Percentiles rank a stretch among this genome's conserved stretches.
Evolutionary conservation across 352 stramenopile species (phyloP).

Genomic region (Globisporangium apiculatum): DNA sequence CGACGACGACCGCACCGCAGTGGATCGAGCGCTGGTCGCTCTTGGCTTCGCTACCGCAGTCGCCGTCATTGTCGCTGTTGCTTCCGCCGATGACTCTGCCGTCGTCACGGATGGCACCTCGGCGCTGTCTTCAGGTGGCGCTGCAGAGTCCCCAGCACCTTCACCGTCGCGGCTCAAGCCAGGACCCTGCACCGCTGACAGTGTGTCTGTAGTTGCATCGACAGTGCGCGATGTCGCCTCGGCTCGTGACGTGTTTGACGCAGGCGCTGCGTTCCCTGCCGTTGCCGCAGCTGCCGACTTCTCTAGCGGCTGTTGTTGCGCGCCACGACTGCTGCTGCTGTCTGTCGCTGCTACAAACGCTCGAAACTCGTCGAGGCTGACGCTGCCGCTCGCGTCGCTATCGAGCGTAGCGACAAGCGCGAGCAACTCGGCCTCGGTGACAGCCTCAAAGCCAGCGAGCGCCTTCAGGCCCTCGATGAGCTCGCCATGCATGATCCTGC

Average conservation of each 20-base stretch:
- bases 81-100: background rate
- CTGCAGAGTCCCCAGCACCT: background rate
- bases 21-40: background rate
- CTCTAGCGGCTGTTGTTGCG: background rate
- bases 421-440: constrained; percentile 30
- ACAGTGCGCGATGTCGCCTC: background rate
- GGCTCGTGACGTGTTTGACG: background rate
- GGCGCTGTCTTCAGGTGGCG: background rate
- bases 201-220: background rate
- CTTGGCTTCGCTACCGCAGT: background rate
- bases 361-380: constrained; percentile 56
- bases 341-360: constrained; percentile 22
- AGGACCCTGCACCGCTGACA: too few species aligned
- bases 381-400: constrained; percentile 35
- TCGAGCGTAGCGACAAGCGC: constrained; percentile 37
- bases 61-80: background rate
- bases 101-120: background rate
- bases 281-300: too few species aligned
- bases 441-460: constrained; percentile 41
- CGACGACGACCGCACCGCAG: constrained; percentile 13
- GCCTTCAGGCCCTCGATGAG: constrained; percentile 39
- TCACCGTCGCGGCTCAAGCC: background rate
- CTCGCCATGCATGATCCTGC: constrained; percentile 47
- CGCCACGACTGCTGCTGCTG: background rate
- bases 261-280: background rate